Evolutionary conservation across 768 basidiomycete species (phyloP).

Genomic region (Xanthoconium stramineum): DNA sequence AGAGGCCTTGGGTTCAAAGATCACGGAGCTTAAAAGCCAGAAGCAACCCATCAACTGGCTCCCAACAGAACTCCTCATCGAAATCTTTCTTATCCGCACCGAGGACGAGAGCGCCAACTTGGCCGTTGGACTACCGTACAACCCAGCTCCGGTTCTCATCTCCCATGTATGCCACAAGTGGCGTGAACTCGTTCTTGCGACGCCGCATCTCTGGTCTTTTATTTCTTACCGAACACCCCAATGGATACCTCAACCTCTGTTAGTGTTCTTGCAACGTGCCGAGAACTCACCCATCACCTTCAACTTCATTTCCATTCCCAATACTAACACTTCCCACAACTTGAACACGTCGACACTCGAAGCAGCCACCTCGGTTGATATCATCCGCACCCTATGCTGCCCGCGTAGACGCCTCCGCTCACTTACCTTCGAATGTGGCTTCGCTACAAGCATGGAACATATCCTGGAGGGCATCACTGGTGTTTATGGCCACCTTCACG

Average conservation of each 20-base stretch:
- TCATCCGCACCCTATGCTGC: constrained; percentile 23
- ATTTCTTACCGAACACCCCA: constrained; percentile 29
- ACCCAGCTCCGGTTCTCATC: constrained; percentile 37
- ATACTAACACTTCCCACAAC: constrained; percentile 3
- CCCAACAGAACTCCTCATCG: constrained; percentile 45
- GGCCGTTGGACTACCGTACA: constrained; percentile 23
- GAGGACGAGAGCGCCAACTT: constrained; percentile 26
- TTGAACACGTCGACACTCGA: constrained; percentile 18
- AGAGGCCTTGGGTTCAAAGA: constrained; percentile 28
- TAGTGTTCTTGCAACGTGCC: constrained; percentile 37
- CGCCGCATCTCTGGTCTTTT: constrained; percentile 45
- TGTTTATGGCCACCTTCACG: constrained; percentile 15
- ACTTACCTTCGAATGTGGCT: constrained; percentile 34
- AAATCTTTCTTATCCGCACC: constrained; percentile 38
- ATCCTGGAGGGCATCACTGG: constrained; percentile 22
- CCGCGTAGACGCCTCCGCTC: constrained; percentile 32
- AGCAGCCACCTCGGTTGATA: constrained; percentile 15
- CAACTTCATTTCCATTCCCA: constrained; percentile 28
- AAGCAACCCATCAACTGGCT: constrained; percentile 49
- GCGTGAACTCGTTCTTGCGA: constrained; percentile 43
- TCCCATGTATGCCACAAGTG: constrained; percentile 52
- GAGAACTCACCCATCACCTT: constrained; percentile 34
- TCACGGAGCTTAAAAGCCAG: constrained; percentile 36
- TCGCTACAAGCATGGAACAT: constrained; percentile 27
- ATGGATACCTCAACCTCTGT: constrained; percentile 24